Percentiles rank a stretch among this genome's conserved stretches.
Conservation (phyloP, 352 stramenopile species). For the Globisporangium mamillatum region DNA sequence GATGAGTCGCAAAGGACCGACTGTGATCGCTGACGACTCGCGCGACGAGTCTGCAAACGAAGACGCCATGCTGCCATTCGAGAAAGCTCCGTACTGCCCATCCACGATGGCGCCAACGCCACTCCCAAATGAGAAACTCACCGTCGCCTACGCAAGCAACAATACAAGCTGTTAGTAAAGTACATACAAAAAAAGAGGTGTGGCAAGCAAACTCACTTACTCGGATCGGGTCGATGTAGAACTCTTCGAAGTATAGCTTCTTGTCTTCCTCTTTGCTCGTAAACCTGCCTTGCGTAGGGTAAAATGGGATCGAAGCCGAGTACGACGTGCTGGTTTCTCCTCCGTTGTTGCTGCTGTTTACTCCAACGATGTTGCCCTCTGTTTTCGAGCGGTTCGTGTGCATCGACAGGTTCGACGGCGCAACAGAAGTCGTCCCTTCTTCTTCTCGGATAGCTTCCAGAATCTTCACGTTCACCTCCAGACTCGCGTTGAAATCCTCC, state of each 20-base stretch:
- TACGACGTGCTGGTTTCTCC: conserved; percentile 5
- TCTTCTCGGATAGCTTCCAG: conserved; percentile 71
- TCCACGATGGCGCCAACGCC: conserved; percentile 64
- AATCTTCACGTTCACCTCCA: conserved; percentile 71
- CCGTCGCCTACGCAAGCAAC: conserved; percentile 38
- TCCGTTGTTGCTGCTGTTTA: conserved; percentile 18
- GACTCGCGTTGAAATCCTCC: conserved; percentile 69
- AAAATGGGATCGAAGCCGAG: conserved; percentile 16
- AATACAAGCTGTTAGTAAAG: neutral
- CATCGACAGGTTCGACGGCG: conserved; percentile 30
- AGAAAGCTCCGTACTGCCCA: conserved; percentile 37
- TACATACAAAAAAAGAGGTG: neutral
- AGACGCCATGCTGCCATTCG: conserved; percentile 19
- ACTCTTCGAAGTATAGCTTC: conserved; percentile 90
- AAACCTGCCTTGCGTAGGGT: conserved; percentile 29
- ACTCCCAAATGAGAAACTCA: conserved; percentile 84
- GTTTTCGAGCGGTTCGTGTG: conserved; percentile 28
- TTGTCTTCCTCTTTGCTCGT: conserved; percentile 64
- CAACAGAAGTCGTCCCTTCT: conserved; percentile 39
- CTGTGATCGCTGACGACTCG: conserved; percentile 45
- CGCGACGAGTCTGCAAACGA: conserved; percentile 25
- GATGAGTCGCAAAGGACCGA: conserved; percentile 78
- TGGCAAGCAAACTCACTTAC: conserved; percentile 22
- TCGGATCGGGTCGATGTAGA: conserved; percentile 80
- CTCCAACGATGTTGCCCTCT: conserved; percentile 17